These are phyloP conservation scores for Talaromyces albobiverticillius DNA, from an alignment of 2,329 filamentous ascomycete genomes.

Conservation along the genomic window DNA sequence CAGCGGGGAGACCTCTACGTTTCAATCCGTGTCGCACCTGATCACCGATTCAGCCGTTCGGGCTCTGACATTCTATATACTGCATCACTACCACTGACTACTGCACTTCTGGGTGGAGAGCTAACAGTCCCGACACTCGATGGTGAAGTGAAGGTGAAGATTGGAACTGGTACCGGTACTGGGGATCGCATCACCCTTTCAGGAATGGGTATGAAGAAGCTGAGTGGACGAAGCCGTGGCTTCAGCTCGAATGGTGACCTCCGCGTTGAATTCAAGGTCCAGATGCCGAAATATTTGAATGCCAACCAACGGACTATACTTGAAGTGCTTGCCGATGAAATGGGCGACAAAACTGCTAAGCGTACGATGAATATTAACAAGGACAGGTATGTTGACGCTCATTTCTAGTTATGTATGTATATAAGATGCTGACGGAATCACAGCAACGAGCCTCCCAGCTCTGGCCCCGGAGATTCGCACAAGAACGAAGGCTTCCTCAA, in stretches of 20 bases:
- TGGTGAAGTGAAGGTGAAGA: constrained; percentile 83
- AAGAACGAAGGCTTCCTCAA: constrained; percentile 89
- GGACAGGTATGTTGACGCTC: constrained; percentile 49
- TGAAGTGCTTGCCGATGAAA: constrained; percentile 95
- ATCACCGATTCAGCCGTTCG: constrained; percentile 81
- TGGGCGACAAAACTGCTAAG: constrained; percentile 88
- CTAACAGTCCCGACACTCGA: constrained; percentile 87
- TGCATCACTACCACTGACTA: constrained; percentile 85
- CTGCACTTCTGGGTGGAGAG: constrained; percentile 86
- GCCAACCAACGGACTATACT: constrained; percentile 88
- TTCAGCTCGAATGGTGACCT: constrained; percentile 70
- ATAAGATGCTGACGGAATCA: background rate
- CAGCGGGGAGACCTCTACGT: constrained; percentile 87
- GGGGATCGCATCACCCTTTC: constrained; percentile 86
- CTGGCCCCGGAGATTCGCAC: constrained; percentile 49
- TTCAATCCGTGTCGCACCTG: constrained; percentile 81
- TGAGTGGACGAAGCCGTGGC: constrained; percentile 59
- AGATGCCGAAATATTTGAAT: constrained; percentile 91
- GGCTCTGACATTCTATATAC: constrained; percentile 93
- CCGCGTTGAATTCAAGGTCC: constrained; percentile 88
- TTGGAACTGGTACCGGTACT: constrained; percentile 85
- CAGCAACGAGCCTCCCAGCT: constrained; percentile 12
- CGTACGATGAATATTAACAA: constrained; percentile 79
- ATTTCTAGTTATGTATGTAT: background rate
- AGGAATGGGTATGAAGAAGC: constrained; percentile 91